Percentiles rank a stretch among this genome's conserved stretches.
These are phyloP conservation scores for Candida methanosorbosa DNA, from an alignment of 805 yeast species.

Conservation along the genomic window DNA sequence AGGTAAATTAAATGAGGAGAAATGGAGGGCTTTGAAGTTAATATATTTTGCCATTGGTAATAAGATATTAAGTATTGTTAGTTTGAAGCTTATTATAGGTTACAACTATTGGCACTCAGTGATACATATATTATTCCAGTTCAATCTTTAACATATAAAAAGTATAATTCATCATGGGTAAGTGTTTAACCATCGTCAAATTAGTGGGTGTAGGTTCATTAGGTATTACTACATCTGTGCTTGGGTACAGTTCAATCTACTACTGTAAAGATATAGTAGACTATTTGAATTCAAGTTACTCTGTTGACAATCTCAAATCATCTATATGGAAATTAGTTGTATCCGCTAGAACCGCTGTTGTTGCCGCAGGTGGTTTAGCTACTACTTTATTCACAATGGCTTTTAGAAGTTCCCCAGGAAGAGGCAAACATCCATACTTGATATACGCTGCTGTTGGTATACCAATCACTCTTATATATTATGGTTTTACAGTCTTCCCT, in stretches of 20 bases:
- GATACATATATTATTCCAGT: background rate
- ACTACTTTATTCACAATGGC: slow-evolving; percentile 44
- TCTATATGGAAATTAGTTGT: background rate
- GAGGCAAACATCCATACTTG: slow-evolving; percentile 65
- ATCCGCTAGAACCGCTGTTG: background rate
- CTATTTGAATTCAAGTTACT: background rate
- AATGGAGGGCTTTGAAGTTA: too few relatives aligned
- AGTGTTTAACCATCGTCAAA: slow-evolving; percentile 49
- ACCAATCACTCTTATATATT: slow-evolving; percentile 30
- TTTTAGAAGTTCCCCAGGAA: slow-evolving; percentile 44
- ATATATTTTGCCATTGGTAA: too few relatives aligned
- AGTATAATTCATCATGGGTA: slow-evolving; percentile 29
- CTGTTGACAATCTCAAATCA: background rate
- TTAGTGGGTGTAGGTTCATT: slow-evolving; percentile 57
- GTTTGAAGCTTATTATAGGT: too few relatives aligned
- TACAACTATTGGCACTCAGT: too few relatives aligned
- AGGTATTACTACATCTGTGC: slow-evolving; percentile 53
- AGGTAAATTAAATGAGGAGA: too few relatives aligned
- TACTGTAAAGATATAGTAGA: slow-evolving; percentile 1
- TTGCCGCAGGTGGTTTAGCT: slow-evolving; percentile 21
- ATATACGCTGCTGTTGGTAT: slow-evolving; percentile 54
- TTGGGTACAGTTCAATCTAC: slow-evolving; percentile 21
- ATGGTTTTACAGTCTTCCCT: slow-evolving; percentile 17
- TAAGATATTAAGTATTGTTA: too few relatives aligned
- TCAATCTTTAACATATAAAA: background rate